Evolutionary conservation across 768 basidiomycete species (phyloP).

Genomic region (Collybiopsis luxurians): DNA sequence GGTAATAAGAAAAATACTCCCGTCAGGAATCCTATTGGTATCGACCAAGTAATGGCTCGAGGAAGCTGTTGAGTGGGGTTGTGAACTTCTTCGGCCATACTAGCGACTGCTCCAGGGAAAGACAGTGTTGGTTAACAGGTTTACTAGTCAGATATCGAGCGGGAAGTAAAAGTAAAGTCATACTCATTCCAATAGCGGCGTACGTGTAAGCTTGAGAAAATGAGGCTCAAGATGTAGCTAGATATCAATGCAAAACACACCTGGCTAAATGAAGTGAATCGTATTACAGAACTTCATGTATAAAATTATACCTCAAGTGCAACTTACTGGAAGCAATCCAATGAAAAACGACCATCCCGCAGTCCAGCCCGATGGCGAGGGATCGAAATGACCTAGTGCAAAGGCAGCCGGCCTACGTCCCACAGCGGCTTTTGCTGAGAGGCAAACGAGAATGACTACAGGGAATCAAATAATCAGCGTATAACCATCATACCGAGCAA

Average conservation of each 20-base stretch:
- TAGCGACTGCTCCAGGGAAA: conserved; percentile 47
- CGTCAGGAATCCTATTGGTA: conserved; percentile 49
- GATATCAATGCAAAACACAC: conserved; percentile 16
- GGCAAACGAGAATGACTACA: conserved; percentile 51
- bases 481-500: background rate
- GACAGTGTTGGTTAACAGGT: too few species aligned
- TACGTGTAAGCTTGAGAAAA: conserved; percentile 45
- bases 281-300: background rate
- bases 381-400: conserved; percentile 57
- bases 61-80: conserved; percentile 56
- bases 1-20: conserved; percentile 60
- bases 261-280: conserved; percentile 22
- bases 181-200: conserved; percentile 63
- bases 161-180: conserved; percentile 7
- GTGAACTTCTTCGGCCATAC: conserved; percentile 68
- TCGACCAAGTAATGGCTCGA: conserved; percentile 48
- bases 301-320: background rate
- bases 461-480: background rate
- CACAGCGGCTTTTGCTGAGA: conserved; percentile 54
- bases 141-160: background rate
- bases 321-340: conserved; percentile 52
- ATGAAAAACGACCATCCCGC: conserved; percentile 71
- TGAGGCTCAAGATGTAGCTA: background rate
- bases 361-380: conserved; percentile 62
- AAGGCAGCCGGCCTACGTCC: conserved; percentile 54